phyloP scores from a whole-genome alignment of 768 basidiomycete species.

The Pleurotus tuoliensis region DNA sequence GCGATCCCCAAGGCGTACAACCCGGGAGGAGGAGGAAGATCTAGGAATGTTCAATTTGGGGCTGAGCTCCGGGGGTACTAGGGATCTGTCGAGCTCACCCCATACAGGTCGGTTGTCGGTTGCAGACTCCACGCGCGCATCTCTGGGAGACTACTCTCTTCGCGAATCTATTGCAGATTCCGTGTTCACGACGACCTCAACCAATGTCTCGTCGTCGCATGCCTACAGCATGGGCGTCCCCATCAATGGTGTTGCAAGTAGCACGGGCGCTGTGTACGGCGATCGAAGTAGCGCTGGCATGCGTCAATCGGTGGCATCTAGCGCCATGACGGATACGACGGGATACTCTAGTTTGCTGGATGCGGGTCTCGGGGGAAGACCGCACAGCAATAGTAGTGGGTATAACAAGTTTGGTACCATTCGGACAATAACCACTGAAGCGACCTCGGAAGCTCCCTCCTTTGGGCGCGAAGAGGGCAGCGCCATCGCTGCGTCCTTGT shows the following conservation, averaged over 20 bases:
- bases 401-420: conserved; percentile 74
- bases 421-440: conserved; percentile 77
- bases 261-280: background rate
- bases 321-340: conserved; percentile 54
- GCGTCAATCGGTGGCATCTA: conserved; percentile 64
- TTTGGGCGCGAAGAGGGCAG: conserved; percentile 64
- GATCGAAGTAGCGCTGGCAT: conserved; percentile 22
- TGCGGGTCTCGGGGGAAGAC: conserved; percentile 29
- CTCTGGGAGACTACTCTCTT: conserved; percentile 35
- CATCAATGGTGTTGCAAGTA: background rate
- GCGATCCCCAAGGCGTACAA: conserved; percentile 17
- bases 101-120: conserved; percentile 19
- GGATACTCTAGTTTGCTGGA: conserved; percentile 64
- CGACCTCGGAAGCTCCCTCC: conserved; percentile 72
- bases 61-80: conserved; percentile 11
- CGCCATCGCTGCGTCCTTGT: conserved; percentile 30
- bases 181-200: conserved; percentile 15
- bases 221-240: background rate
- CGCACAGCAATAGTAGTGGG: conserved; percentile 28
- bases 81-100: conserved; percentile 1
- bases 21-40: conserved; percentile 21
- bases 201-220: conserved; percentile 22
- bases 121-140: conserved; percentile 29
- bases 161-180: conserved; percentile 21
- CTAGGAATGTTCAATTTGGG: conserved; percentile 23